phyloP scores from a whole-genome alignment of 2,329 filamentous ascomycete genomes.

The Aureobasidium melanogenum region DNA sequence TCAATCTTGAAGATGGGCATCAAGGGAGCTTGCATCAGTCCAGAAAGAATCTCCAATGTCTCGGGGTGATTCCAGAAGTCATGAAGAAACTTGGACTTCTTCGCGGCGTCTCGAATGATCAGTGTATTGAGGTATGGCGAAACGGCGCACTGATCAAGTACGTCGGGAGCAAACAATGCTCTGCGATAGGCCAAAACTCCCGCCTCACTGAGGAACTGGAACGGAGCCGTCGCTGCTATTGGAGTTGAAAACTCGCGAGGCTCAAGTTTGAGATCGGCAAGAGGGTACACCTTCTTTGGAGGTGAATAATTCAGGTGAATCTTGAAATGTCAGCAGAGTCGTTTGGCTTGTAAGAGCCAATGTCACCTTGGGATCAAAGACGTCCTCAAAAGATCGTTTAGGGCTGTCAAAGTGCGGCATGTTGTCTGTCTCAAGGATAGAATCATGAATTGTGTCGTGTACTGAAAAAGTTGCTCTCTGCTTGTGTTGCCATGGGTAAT shows the following conservation, averaged over 20 bases:
- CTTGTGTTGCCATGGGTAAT: too few species aligned
- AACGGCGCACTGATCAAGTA: neutral
- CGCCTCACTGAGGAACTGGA: neutral
- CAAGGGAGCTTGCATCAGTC: neutral
- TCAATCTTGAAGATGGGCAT: neutral
- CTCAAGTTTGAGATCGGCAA: neutral
- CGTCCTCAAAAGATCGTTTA: neutral
- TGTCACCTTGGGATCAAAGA: neutral
- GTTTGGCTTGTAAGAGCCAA: too few species aligned
- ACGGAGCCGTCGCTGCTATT: neutral
- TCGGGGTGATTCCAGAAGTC: neutral
- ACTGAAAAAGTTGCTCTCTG: too few species aligned
- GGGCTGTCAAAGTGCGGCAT: neutral
- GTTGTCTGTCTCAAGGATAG: neutral
- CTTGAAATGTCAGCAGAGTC: neutral
- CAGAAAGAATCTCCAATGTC: neutral
- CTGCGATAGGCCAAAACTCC: neutral
- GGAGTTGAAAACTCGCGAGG: neutral
- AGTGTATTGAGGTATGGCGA: neutral
- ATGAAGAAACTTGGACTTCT: neutral
- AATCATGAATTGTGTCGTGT: too few species aligned
- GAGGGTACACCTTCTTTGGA: neutral
- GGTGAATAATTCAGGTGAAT: neutral
- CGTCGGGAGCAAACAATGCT: neutral
- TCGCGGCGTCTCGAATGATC: neutral